Evolutionary conservation across 2,329 filamentous ascomycete genomes (phyloP).

Genomic region (Penicillium sp.): DNA sequence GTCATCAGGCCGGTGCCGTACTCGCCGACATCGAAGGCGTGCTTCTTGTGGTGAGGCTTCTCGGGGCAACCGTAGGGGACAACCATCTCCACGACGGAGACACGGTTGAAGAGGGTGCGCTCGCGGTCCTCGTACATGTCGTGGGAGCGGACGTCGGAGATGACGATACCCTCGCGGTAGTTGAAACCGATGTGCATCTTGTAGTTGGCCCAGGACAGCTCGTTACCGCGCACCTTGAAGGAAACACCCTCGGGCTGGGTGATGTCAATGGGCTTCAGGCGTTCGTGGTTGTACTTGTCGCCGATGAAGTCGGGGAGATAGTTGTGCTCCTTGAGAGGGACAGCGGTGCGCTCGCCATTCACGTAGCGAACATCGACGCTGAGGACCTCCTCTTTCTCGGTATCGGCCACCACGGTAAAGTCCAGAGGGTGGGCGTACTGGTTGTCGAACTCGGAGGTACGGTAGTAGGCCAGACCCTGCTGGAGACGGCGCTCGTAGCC

Average conservation of each 20-base stretch:
- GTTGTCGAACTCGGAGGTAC: conserved; percentile 29
- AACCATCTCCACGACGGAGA: conserved; percentile 31
- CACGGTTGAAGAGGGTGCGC: conserved; percentile 31
- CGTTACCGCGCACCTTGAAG: conserved; percentile 31
- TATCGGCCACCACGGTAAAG: conserved; percentile 28
- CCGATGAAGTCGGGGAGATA: conserved; percentile 29
- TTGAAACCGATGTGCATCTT: conserved; percentile 50
- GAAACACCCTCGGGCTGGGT: conserved; percentile 30
- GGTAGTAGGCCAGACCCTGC: conserved; percentile 36
- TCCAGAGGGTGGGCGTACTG: conserved; percentile 33
- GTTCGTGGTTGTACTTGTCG: conserved; percentile 24
- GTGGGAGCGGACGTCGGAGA: conserved; percentile 46
- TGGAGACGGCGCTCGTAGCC: conserved; percentile 34
- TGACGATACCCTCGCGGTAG: conserved; percentile 55
- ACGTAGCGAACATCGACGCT: conserved; percentile 27
- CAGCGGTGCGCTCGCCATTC: conserved; percentile 25
- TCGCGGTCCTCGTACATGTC: conserved; percentile 30
- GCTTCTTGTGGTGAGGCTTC: conserved; percentile 29
- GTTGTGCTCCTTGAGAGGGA: conserved; percentile 26
- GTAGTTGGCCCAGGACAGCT: conserved; percentile 29
- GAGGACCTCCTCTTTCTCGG: conserved; percentile 29
- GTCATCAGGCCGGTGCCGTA: conserved; percentile 30
- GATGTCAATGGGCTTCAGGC: conserved; percentile 30
- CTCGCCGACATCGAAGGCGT: conserved; percentile 30
- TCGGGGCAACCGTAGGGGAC: conserved; percentile 29